Percentiles rank a stretch among this genome's conserved stretches.
phyloP scores from a whole-genome alignment of 139 green algal genomes.

The Zygnema cylindricum region DNA sequence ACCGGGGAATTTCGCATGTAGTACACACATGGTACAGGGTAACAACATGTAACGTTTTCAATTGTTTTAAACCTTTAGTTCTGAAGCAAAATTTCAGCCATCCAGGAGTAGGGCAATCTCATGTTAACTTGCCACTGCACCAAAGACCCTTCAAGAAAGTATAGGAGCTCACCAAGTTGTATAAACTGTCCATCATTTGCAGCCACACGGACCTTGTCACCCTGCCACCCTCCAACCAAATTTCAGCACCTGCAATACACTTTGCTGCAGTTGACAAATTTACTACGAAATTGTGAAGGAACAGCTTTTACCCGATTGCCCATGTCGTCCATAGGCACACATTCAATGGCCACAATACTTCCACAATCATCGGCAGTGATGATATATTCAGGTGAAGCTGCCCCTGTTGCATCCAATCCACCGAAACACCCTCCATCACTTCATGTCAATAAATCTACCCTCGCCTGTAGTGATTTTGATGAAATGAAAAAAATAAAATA shows the following conservation, averaged over 20 bases:
- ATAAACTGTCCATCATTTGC: slow-evolving; percentile 48
- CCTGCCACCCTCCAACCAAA: slow-evolving; percentile 2
- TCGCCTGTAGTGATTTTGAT: background rate
- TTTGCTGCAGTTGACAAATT: background rate
- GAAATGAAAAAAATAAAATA: background rate
- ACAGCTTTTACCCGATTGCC: slow-evolving; percentile 4
- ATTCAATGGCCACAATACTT: slow-evolving; percentile 41
- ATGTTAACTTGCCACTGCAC: background rate
- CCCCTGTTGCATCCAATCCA: too few species aligned
- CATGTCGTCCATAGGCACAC: slow-evolving; percentile 51
- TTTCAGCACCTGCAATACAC: background rate
- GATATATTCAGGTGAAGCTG: slow-evolving; percentile 34
- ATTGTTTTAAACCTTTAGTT: background rate
- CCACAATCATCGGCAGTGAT: slow-evolving; percentile 54
- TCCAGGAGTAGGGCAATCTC: background rate
- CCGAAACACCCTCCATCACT: background rate
- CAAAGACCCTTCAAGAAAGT: background rate
- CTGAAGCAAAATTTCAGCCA: background rate
- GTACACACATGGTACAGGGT: background rate
- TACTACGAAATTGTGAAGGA: background rate
- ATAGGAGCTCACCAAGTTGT: slow-evolving; percentile 27
- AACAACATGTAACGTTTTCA: too few species aligned
- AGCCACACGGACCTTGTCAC: slow-evolving; percentile 25
- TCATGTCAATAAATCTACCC: slow-evolving; percentile 11
- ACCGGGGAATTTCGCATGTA: too few species aligned